These are phyloP conservation scores for Fusarium compactum DNA, from an alignment of 2,329 filamentous ascomycete genomes.

Conservation along the genomic window DNA sequence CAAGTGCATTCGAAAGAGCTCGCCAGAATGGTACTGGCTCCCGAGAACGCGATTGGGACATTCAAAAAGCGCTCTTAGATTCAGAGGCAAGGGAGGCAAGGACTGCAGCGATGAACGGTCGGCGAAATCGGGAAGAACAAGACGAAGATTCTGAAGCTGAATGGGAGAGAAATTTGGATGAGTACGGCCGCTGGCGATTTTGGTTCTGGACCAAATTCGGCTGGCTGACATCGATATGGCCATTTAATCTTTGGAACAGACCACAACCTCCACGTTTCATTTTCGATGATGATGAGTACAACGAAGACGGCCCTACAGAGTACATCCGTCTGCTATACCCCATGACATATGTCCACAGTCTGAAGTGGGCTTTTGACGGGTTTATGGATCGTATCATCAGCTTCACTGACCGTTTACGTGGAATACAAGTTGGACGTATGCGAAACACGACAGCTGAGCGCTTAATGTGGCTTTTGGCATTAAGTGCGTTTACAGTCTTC, in stretches of 20 bases:
- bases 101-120: background rate
- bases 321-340: constrained; percentile 50
- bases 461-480: background rate
- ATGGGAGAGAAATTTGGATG: background rate
- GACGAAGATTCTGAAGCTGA: background rate
- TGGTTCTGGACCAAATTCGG: constrained; percentile 40
- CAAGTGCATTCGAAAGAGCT: constrained; percentile 13
- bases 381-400: constrained; percentile 36
- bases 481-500: constrained; percentile 5
- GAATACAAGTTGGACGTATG: background rate
- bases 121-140: background rate
- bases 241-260: constrained; percentile 14
- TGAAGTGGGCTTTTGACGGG: constrained; percentile 42
- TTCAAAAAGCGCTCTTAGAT: constrained; percentile 30
- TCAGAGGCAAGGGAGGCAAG: background rate
- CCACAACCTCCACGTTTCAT: background rate
- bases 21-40: constrained; percentile 17
- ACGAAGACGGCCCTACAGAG: constrained; percentile 25
- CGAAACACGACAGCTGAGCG: background rate
- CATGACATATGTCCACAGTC: constrained; percentile 47
- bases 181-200: constrained; percentile 22
- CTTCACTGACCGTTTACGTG: constrained; percentile 33
- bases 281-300: constrained; percentile 6
- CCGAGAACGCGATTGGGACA: constrained; percentile 29
- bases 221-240: constrained; percentile 41